phyloP scores from a whole-genome alignment of 2,329 filamentous ascomycete genomes.

The Mariannaea sp. region DNA sequence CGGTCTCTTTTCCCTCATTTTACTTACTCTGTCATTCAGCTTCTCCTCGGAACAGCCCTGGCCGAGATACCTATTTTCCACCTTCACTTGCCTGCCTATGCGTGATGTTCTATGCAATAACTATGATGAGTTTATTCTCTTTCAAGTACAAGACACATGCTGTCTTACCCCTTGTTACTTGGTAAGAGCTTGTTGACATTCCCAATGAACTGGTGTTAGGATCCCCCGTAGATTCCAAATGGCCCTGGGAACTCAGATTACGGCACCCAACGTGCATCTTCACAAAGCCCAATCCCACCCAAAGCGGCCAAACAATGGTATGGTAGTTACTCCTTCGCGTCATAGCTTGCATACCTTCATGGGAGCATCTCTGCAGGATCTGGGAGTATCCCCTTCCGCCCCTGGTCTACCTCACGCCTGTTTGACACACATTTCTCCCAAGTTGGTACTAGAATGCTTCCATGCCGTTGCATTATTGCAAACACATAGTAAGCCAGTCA shows the following conservation, averaged over 20 bases:
- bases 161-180: too few species aligned
- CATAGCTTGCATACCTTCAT: constrained; percentile 10
- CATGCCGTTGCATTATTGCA: constrained; percentile 15
- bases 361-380: constrained; percentile 8
- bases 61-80: constrained; percentile 3
- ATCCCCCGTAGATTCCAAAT: not conserved
- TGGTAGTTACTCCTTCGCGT: constrained; percentile 12
- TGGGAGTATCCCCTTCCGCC: constrained; percentile 14
- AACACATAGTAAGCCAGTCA: constrained; percentile 16
- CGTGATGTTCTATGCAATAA: not conserved
- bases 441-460: constrained; percentile 16
- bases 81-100: constrained; percentile 6
- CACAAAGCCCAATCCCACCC: constrained; percentile 2
- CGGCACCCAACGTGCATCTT: not conserved
- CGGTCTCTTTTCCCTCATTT: not conserved
- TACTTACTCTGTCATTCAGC: not conserved
- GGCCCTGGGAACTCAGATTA: not conserved
- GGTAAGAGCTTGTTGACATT: not conserved
- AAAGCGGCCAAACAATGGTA: too few species aligned
- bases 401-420: constrained; percentile 9
- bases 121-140: too few species aligned
- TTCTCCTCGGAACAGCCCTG: not conserved
- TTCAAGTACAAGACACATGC: too few species aligned
- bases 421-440: constrained; percentile 18
- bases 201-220: constrained; percentile 13